Conservation (phyloP, 2,329 filamentous ascomycete species). For the Arthrinium puccinioides region DNA sequence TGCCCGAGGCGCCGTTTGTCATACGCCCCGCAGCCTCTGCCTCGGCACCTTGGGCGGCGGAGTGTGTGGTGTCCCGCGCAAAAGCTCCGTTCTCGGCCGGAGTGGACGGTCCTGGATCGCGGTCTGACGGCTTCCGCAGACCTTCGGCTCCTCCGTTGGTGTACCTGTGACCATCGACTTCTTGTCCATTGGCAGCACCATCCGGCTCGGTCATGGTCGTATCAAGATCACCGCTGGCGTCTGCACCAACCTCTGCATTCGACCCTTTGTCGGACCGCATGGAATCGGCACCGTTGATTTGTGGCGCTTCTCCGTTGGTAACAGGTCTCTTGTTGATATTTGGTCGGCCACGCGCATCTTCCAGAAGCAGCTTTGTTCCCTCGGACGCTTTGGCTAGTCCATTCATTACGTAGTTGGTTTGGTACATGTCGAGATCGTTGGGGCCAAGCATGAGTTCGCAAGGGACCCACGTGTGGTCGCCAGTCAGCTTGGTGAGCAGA, state of each 20-base stretch:
- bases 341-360: slow-evolving; percentile 11
- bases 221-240: slow-evolving; percentile 12
- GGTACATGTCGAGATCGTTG: slow-evolving; percentile 49
- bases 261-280: neutral
- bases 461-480: slow-evolving; percentile 64
- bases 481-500: slow-evolving; percentile 64
- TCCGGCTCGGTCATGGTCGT: slow-evolving; percentile 22
- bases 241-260: slow-evolving; percentile 5
- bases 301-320: slow-evolving; percentile 13
- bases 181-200: slow-evolving; percentile 10
- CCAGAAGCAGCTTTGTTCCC: slow-evolving; percentile 11
- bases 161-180: slow-evolving; percentile 8
- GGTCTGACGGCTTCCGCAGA: neutral
- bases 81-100: neutral
- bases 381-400: slow-evolving; percentile 12
- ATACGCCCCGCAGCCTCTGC: neutral
- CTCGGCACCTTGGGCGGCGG: neutral
- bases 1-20: slow-evolving; percentile 7
- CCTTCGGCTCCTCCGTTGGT: slow-evolving; percentile 1
- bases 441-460: slow-evolving; percentile 50
- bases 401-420: slow-evolving; percentile 30
- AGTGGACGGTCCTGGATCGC: neutral
- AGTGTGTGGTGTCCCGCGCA: neutral
- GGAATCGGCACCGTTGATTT: slow-evolving; percentile 5
- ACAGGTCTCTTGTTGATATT: slow-evolving; percentile 11